These are phyloP conservation scores for Hordeum vulgare DNA, from an alignment of 176 grass and related monocot species.

Conservation along the genomic window MorexV3_pseudomolecules_assembly NC_058518.1:406563193-406563692, in stretches of 20 bases:
- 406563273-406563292: background rate
- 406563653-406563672: background rate
- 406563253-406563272: background rate
- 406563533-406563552: background rate
- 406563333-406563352: background rate
- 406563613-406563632: background rate
- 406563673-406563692: background rate
- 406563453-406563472: background rate
- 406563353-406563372: background rate
- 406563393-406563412: background rate
- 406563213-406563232: background rate
- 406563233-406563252: background rate
- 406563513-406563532: background rate
- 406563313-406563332: background rate
- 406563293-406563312: background rate
- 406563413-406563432: background rate
- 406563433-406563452: background rate
- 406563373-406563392: background rate
- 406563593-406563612: background rate
- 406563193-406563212: background rate
- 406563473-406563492: background rate
- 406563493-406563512: background rate
- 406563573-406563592: background rate
- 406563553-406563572: background rate
- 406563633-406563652: background rate